Percentiles rank a stretch among this genome's conserved stretches.
These are phyloP conservation scores for Pistacia atlantica DNA, from an alignment of 345 rosid species.

Conservation along the genomic window DNA sequence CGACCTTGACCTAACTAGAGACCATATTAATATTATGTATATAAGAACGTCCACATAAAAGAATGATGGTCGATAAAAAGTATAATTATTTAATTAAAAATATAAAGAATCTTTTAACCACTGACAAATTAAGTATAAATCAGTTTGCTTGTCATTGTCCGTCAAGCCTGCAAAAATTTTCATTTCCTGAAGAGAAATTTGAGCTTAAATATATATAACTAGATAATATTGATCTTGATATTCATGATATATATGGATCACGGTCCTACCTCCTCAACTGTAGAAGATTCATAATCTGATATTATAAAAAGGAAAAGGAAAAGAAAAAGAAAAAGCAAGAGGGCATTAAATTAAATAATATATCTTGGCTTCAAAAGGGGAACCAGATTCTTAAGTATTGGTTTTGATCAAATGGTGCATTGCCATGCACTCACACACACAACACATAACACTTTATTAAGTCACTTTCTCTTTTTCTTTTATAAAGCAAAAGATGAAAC, in stretches of 20 bases:
- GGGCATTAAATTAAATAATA: too few species aligned
- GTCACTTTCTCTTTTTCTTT: slow-evolving; percentile 49
- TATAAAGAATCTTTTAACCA: neutral
- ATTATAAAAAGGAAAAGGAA: neutral
- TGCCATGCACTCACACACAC: slow-evolving; percentile 5
- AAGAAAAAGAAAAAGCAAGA: slow-evolving; percentile 21
- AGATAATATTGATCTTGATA: too few species aligned
- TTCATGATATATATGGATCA: neutral
- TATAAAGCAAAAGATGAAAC: slow-evolving; percentile 46
- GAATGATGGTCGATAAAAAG: too few species aligned
- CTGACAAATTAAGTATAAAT: neutral
- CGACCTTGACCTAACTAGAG: too few species aligned
- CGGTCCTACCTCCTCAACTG: neutral
- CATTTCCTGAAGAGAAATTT: too few species aligned
- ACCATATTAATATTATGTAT: too few species aligned
- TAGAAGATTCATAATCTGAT: neutral
- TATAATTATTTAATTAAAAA: too few species aligned
- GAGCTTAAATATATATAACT: too few species aligned
- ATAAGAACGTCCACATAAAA: too few species aligned
- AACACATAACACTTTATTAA: slow-evolving; percentile 29
- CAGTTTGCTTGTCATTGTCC: neutral
- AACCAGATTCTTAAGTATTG: slow-evolving; percentile 32
- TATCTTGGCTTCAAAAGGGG: slow-evolving; percentile 25
- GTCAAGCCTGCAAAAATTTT: too few species aligned
- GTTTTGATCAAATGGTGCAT: neutral